Conservation (phyloP, 768 basidiomycete genomes). For the Leucosporidium creatinivorum region DNA sequence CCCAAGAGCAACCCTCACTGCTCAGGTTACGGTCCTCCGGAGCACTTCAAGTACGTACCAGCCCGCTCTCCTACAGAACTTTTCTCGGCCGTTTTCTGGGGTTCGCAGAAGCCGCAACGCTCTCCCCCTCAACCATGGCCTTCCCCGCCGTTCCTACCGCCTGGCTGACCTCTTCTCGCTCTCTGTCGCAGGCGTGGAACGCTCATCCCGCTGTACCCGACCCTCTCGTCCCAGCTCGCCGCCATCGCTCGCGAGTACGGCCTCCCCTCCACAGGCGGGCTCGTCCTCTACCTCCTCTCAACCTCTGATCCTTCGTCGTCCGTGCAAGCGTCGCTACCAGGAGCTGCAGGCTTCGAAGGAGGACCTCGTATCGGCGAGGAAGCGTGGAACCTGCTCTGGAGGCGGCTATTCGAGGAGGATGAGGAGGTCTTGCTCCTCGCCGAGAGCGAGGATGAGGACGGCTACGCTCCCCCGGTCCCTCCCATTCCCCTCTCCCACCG, state of each 20-base stretch:
- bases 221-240: conserved; percentile 68
- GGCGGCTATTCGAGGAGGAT: conserved; percentile 31
- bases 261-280: conserved; percentile 72
- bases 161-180: conserved; percentile 44
- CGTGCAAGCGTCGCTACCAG: conserved; percentile 40
- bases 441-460: conserved; percentile 15
- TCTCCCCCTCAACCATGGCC: too few species aligned
- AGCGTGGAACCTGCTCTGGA: conserved; percentile 82
- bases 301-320: conserved; percentile 37
- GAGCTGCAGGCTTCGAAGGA: conserved; percentile 37
- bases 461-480: conserved; percentile 49
- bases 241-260: conserved; percentile 92
- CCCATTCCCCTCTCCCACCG: conserved; percentile 43
- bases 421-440: conserved; percentile 5
- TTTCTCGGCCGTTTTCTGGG: conserved; percentile 41
- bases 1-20: conserved; percentile 44
- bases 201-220: conserved; percentile 77
- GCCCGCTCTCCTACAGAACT: background rate
- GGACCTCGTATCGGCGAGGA: conserved; percentile 81
- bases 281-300: conserved; percentile 71
- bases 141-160: background rate
- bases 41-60: conserved; percentile 37
- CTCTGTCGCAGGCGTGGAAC: conserved; percentile 70
- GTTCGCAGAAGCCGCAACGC: too few species aligned
- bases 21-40: conserved; percentile 42